Evolutionary conservation across 352 stramenopile species (phyloP), one percentile per base, ranked within the genome.

Genomic region (Globisporangium polare): DNA sequence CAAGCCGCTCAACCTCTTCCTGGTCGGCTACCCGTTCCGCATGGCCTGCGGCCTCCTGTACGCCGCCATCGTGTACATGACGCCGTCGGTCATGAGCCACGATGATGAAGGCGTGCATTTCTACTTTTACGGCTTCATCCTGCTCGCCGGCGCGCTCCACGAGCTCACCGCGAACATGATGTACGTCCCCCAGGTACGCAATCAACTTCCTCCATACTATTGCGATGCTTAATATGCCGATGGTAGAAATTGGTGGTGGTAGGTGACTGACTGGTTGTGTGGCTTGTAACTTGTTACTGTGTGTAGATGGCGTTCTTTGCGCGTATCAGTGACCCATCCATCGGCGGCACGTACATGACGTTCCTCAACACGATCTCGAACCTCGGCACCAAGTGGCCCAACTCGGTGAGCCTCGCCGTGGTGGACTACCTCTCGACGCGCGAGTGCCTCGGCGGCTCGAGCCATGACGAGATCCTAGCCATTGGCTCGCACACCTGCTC

Each of bases 311-410:
- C 92, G 6, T 99, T 99, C 72, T 99, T 98, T 69, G 96, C 97
- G 53, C 81, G 89, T 46, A 92, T 99, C 60, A 98, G 97, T 43
- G 97, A 99, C 71, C 96, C 96, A 17, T 89, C 88, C 15, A 99
- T 99, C 71, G 97, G 97, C 52, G 97, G 97, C 54, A 98, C 91
- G 20, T 99, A 99, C 84, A 99, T 99, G 97, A 99, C 97, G 33
- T 94, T 99, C 55, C 84, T 99, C 47, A 99, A 99, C 72, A 99
- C 97, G 5, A 89, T 99, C 66, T 94, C 94, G 45, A 99, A 99
- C 76, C 68, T 99, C 17, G 97, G 97, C 46, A 94, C 86, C 56
- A 99, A 98, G 80, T 95, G 86, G 86, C 86, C 86, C 20, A 95
- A 94, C 67, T 95, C 86, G 45, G 67, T 95, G 46, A 93, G 83